Base-by-base conservation (phyloP, 2,329 filamentous ascomycete species). In the Phoma herbarum region DNA sequence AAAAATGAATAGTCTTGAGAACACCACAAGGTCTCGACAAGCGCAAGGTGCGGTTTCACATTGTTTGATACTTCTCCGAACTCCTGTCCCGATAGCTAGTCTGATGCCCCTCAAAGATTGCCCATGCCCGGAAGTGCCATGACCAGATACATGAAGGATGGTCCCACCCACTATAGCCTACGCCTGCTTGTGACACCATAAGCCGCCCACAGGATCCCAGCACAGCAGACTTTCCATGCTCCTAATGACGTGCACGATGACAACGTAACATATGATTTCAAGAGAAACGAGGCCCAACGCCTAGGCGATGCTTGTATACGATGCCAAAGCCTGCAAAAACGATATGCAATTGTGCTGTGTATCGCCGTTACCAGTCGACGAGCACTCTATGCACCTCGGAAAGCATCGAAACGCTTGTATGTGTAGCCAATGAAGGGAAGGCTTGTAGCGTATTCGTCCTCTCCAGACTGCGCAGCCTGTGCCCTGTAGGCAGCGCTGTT, bases 371-470 rank as follows among this genome's bases (percentile, higher is more conserved):
- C 50, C 53, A 45, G 54, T 51, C 51, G 42, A 59, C 57, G 51
- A 51, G 61, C 45, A 61, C 62, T 37, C 61, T 73, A 78, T 35
- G 75, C 69, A 44, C 78, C 77, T 43, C 80, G 70, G 80, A 88
- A 88, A 56, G 85, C 87, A 77, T 89, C 88, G 79, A 99, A 99
- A 62, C 95, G 91, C 87, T 98, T 99, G 84, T 97, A 99, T 9
- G 95, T 96, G 79, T 97, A 96, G 33, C 92, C 92, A 70, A 96
- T 95, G 77, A 97, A 99, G 3, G 95, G 95, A 80, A 99, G 81
- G 80, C 91, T 96, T 87, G 97, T 93, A 3, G 93, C 92, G 64
- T 92, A 89, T 76, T 96, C 91, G 68, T 94, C 91, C 10, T 81
- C 81, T 67, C 84, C 84, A 50, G 87, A 87, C 70, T 88, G 85